These are phyloP conservation scores for Deinandra increscens DNA, from an alignment of 129 eudicot genomes.

Conservation along the genomic window DNA sequence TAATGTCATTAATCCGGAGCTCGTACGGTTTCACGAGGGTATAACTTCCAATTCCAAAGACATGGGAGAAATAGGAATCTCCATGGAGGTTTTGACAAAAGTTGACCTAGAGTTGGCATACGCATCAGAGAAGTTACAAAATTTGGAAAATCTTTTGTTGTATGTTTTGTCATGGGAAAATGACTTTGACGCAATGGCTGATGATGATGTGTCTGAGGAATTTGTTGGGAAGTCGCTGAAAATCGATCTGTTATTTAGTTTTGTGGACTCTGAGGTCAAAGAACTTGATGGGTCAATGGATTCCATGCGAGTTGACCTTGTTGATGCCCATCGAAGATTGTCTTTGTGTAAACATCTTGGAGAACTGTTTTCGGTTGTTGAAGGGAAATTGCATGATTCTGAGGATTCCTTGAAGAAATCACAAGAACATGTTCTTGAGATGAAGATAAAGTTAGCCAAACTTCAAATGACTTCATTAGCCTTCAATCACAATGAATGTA, in stretches of 20 bases:
- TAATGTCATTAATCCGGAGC: slow-evolving; percentile 43
- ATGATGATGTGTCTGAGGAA: slow-evolving; percentile 55
- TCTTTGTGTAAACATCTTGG: slow-evolving; percentile 42
- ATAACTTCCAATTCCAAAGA: slow-evolving; percentile 41
- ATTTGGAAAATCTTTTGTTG: slow-evolving; percentile 58
- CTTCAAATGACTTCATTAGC: slow-evolving; percentile 70
- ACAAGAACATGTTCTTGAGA: slow-evolving; percentile 68
- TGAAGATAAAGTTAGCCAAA: slow-evolving; percentile 71
- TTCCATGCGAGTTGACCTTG: slow-evolving; percentile 46
- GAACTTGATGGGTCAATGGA: slow-evolving; percentile 54
- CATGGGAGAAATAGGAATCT: slow-evolving; percentile 46
- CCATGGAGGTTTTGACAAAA: slow-evolving; percentile 52
- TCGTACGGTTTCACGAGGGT: slow-evolving; percentile 35
- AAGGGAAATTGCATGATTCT: slow-evolving; percentile 52
- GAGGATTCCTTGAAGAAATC: slow-evolving; percentile 70
- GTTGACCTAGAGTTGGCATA: slow-evolving; percentile 63
- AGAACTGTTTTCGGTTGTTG: slow-evolving; percentile 44
- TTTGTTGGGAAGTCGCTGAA: slow-evolving; percentile 60
- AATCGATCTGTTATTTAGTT: slow-evolving; percentile 56
- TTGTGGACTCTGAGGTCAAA: slow-evolving; percentile 68
- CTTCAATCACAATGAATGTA: slow-evolving; percentile 54
- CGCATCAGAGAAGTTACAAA: slow-evolving; percentile 71
- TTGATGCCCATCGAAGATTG: slow-evolving; percentile 45
- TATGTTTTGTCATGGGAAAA: slow-evolving; percentile 61
- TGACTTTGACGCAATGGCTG: slow-evolving; percentile 46